Conservation (phyloP, 495 filamentous ascomycete genomes). For the Lasiosphaeriaceae sp. region DNA sequence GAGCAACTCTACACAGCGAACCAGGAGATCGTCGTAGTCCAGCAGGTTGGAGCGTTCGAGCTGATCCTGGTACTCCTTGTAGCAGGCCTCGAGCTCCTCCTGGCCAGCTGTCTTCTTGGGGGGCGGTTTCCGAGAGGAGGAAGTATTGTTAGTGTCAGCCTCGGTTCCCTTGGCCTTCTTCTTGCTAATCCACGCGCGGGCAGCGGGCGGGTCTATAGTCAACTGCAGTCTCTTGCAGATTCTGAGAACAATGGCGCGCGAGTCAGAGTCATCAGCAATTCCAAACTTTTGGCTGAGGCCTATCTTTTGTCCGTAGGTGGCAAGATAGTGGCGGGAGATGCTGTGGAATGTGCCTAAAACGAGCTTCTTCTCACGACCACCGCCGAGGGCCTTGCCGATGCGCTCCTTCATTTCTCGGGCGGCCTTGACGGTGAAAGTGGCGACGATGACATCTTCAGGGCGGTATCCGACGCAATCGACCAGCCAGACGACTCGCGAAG, state of each 20-base stretch:
- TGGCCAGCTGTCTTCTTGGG: constrained; percentile 49
- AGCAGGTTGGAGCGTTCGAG: constrained; percentile 75
- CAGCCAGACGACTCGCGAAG: constrained; percentile 91
- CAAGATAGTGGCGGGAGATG: constrained; percentile 81
- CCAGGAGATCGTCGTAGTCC: constrained; percentile 92
- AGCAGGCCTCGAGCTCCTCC: constrained; percentile 61
- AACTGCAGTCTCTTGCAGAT: constrained; percentile 73
- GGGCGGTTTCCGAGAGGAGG: constrained; percentile 10
- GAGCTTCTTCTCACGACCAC: constrained; percentile 70
- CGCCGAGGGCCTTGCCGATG: constrained; percentile 72
- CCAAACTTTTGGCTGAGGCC: constrained; percentile 80
- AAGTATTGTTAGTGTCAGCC: constrained; percentile 16
- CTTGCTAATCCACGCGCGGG: constrained; percentile 75
- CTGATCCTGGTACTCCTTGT: constrained; percentile 71
- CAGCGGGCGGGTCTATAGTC: constrained; percentile 63
- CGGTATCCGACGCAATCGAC: constrained; percentile 70
- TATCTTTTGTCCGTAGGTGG: constrained; percentile 81
- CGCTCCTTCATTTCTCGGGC: constrained; percentile 93
- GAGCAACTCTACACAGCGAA: constrained; percentile 80
- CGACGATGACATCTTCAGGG: constrained; percentile 91
- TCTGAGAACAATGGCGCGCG: constrained; percentile 67
- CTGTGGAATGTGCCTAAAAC: constrained; percentile 96
- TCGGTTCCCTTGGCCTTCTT: constrained; percentile 70
- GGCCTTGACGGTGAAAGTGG: constrained; percentile 97
- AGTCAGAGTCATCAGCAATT: constrained; percentile 87